Conservation (phyloP, 208 protist genomes). For the Sergeia podlipaevii region DNA sequence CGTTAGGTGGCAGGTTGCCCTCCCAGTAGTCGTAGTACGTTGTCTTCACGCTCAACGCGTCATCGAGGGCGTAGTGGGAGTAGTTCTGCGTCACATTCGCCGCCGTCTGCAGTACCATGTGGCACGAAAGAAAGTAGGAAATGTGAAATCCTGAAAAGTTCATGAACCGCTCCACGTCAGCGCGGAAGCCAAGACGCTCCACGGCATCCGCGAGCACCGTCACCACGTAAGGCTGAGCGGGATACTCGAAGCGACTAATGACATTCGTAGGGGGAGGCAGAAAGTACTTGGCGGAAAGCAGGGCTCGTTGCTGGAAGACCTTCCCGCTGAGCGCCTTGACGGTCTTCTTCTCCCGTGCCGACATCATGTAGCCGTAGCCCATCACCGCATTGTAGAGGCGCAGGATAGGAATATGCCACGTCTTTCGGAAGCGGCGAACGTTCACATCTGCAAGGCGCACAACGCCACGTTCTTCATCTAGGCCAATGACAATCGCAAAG, state of each 20-base stretch:
- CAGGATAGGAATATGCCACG: slow-evolving; percentile 74
- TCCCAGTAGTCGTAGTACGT: slow-evolving; percentile 68
- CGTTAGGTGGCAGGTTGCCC: slow-evolving; percentile 23
- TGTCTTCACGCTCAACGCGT: slow-evolving; percentile 45
- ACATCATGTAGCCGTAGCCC: slow-evolving; percentile 88
- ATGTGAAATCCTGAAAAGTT: slow-evolving; percentile 88
- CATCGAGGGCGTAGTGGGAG: slow-evolving; percentile 70
- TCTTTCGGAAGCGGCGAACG: slow-evolving; percentile 88
- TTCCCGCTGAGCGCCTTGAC: slow-evolving; percentile 61
- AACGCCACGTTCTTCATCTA: slow-evolving; percentile 64
- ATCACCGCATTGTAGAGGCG: slow-evolving; percentile 84
- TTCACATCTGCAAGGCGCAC: slow-evolving; percentile 87
- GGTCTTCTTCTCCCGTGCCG: slow-evolving; percentile 60
- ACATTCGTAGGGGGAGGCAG: slow-evolving; percentile 52
- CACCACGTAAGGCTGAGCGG: slow-evolving; percentile 65
- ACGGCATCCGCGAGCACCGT: slow-evolving; percentile 88
- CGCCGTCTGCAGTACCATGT: slow-evolving; percentile 73
- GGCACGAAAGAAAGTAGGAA: slow-evolving; percentile 79
- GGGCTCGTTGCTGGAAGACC: slow-evolving; percentile 43
- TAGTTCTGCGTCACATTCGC: slow-evolving; percentile 72
- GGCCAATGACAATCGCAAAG: slow-evolving; percentile 86
- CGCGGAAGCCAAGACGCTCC: slow-evolving; percentile 63
- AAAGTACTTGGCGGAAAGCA: slow-evolving; percentile 53
- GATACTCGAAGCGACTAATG: slow-evolving; percentile 82
- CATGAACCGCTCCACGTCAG: slow-evolving; percentile 76